Evolutionary conservation across 345 rosid species (phyloP).

Genomic region (thale cress (Arabidopsis thaliana)): DNA sequence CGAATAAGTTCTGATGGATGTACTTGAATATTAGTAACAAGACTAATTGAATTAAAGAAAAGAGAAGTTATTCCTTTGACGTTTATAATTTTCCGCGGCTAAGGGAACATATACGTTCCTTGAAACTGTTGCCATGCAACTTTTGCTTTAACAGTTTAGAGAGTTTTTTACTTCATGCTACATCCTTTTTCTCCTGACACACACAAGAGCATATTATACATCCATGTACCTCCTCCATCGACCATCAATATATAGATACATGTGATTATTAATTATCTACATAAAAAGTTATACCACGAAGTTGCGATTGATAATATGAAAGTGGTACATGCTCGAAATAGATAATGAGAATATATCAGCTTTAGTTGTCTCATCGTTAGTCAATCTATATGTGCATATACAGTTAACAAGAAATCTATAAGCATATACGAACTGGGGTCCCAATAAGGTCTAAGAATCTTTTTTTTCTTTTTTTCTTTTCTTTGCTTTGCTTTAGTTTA

Average conservation of each 20-base stretch:
- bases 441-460: conserved; percentile 1
- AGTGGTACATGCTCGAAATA: neutral
- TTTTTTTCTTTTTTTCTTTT: neutral
- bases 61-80: neutral
- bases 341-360: neutral
- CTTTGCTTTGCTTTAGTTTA: neutral
- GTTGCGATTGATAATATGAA: neutral
- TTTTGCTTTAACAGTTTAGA: conserved; percentile 48
- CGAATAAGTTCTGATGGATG: conserved; percentile 16
- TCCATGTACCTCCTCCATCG: neutral
- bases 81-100: conserved; percentile 17
- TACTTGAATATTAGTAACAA: neutral
- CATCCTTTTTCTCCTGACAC: conserved; percentile 45
- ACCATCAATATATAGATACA: neutral
- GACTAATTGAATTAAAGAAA: neutral
- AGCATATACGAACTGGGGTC: conserved; percentile 5
- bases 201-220: conserved; percentile 49
- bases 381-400: neutral
- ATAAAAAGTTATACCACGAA: neutral
- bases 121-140: conserved; percentile 58
- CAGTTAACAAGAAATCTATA: neutral
- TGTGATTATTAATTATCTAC: too few relatives aligned
- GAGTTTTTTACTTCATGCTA: neutral
- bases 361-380: neutral
- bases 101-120: conserved; percentile 52